Evolutionary conservation across 169 alveolate species (phyloP).

Genomic region (Babesia bovis): DNA sequence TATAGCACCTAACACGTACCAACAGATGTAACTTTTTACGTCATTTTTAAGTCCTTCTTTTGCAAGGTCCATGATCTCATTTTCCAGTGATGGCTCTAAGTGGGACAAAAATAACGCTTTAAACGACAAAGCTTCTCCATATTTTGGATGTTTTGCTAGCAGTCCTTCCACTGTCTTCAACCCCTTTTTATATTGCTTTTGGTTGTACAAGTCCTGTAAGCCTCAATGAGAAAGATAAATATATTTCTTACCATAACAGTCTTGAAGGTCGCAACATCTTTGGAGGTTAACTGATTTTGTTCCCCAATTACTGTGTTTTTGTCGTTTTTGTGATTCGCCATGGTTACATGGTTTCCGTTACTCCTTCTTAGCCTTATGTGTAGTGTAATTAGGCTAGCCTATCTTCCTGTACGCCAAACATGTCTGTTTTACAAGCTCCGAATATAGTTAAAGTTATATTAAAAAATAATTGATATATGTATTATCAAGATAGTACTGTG

Average conservation of each 20-base stretch:
- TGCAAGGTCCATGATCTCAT: conserved; percentile 45
- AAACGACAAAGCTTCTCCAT: conserved; percentile 51
- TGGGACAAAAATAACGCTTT: conserved; percentile 33
- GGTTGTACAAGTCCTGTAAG: conserved; percentile 41
- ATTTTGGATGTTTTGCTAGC: conserved; percentile 36
- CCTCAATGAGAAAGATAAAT: no score
- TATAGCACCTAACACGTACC: conserved; percentile 54
- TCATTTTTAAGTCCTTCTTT: conserved; percentile 44
- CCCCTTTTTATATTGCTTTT: conserved; percentile 40
- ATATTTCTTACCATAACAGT: conserved; percentile 45
- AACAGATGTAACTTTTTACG: conserved; percentile 42
- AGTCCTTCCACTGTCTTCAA: conserved; percentile 48
- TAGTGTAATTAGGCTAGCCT: neutral
- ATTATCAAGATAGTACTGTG: no score
- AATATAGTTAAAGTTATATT: no score
- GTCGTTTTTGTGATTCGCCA: conserved; percentile 3
- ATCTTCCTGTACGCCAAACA: neutral
- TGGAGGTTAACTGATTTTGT: conserved; percentile 4
- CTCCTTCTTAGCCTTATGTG: neutral
- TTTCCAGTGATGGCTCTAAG: conserved; percentile 17
- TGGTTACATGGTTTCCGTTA: neutral
- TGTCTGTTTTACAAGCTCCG: no score
- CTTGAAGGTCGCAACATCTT: conserved; percentile 42
- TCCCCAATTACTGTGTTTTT: conserved; percentile 3
- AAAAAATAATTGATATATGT: no score